Conservation (phyloP, 805 yeast species). For the Ogataea degrootiae region DNA sequence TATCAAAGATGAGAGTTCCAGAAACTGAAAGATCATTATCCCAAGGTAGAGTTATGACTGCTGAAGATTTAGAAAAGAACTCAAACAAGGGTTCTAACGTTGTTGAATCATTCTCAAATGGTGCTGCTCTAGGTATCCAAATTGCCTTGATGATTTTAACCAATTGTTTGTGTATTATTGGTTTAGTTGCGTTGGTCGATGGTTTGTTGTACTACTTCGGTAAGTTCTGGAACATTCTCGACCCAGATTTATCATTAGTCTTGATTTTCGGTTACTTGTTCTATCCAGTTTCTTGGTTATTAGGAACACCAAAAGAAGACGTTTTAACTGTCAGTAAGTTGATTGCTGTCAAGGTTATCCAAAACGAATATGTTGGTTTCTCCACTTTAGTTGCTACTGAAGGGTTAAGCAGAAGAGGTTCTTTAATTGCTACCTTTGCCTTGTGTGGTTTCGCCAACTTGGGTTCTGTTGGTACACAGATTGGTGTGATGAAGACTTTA, state of each 20-base stretch:
- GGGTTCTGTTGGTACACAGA: conserved; percentile 56
- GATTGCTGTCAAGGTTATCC: conserved; percentile 53
- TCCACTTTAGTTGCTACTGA: conserved; percentile 30
- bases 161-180: conserved; percentile 58
- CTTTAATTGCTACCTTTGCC: conserved; percentile 54
- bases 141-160: conserved; percentile 55
- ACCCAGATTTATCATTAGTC: conserved; percentile 40
- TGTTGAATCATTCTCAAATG: conserved; percentile 41
- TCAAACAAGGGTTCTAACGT: conserved; percentile 38
- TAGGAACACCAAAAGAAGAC: conserved; percentile 53
- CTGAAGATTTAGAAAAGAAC: conserved; percentile 35
- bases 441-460: conserved; percentile 61
- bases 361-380: conserved; percentile 58
- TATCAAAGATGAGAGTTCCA: conserved; percentile 55
- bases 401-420: conserved; percentile 43
- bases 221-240: conserved; percentile 53
- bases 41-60: conserved; percentile 42
- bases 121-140: conserved; percentile 50
- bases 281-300: conserved; percentile 55
- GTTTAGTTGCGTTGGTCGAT: conserved; percentile 50
- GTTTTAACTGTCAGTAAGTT: conserved; percentile 46
- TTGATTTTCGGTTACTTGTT: conserved; percentile 53
- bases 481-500: conserved; percentile 55
- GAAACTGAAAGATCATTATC: conserved; percentile 54
- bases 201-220: conserved; percentile 59